Evolutionary conservation across 352 stramenopile species (phyloP), one percentile per base, ranked within the genome.

Genomic region (Pythium biforme): DNA sequence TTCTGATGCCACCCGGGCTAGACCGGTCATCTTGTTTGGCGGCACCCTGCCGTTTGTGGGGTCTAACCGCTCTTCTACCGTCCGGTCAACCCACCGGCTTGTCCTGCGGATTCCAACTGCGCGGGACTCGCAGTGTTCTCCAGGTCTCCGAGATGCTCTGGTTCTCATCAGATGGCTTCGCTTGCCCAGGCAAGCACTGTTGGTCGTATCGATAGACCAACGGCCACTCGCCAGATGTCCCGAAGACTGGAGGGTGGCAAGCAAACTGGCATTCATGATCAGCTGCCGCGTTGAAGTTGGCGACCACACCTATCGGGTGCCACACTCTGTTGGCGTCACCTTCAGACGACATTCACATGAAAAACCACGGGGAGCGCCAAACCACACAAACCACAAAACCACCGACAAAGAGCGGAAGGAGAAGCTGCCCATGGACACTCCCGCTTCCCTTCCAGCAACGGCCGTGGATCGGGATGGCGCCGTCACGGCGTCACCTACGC

Each of bases 21-120:
- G n/a, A n/a, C 39, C 39, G 39, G 22, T 51, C 45, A 51, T 51
- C 45, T 51, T 51, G 45, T 51, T 51, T 51, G 45, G 45, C 45
- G 45, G 45, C 45, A 33, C 27, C 45, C 31, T 8, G 10, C 31
- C 3, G 45, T 51, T 17, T 33, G 22, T 31, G 22, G 45, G 27
- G 31, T n/a, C n/a, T 6, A 51, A 25, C 27, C 45, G 45, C 45
- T 33, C 45, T 51, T 51, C 22, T 51, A 51, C 45, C 22, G 45
- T 51, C 45, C 22, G 45, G 23, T 25, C 26, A 51, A 51, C 14
- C 41, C 0, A 49, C 41, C 41, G 20, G n/a, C 41, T 51, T 33
- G 10, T 51, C 45, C 22, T 14, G 45, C 45, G 20, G 20, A 31
- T 25, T 4, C 22, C 45, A 51, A 51, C 45, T 51, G n/a, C 15